Percentiles rank a stretch among this genome's conserved stretches.
These are phyloP conservation scores for Aspergillus sp. DNA, from an alignment of 2,329 filamentous ascomycete genomes.

Conservation along the genomic window DNA sequence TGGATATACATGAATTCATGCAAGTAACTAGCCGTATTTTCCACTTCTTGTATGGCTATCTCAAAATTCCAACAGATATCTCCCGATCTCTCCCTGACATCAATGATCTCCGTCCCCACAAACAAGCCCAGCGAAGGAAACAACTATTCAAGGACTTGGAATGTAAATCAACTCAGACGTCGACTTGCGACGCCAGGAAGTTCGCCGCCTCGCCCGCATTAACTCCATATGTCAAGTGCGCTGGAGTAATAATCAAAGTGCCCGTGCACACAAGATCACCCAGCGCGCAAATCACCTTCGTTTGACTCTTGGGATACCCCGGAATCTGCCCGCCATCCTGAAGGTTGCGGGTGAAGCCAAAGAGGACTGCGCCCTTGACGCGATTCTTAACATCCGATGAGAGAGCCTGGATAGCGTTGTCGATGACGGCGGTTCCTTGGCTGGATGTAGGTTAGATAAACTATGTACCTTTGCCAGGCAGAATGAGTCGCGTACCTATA, in stretches of 20 bases:
- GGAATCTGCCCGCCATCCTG: conserved; percentile 23
- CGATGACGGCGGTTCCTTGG: conserved; percentile 51
- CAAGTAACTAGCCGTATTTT: too few species aligned
- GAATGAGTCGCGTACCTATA: conserved; percentile 38
- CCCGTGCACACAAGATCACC: conserved; percentile 23
- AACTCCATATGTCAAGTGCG: conserved; percentile 19
- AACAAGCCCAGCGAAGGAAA: too few species aligned
- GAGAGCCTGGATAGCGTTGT: conserved; percentile 43
- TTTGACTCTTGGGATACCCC: conserved; percentile 20
- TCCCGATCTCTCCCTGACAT: too few species aligned
- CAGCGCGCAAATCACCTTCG: conserved; percentile 22
- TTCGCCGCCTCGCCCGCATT: conserved; percentile 17
- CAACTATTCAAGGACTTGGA: too few species aligned
- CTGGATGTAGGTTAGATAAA: conserved; percentile 18
- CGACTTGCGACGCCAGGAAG: conserved; percentile 16
- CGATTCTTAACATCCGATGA: conserved; percentile 26
- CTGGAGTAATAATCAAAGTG: conserved; percentile 20
- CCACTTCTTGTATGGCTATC: too few species aligned
- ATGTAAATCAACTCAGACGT: too few species aligned
- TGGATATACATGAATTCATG: too few species aligned
- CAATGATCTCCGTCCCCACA: too few species aligned
- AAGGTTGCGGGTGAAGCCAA: conserved; percentile 35
- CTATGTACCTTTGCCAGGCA: too few species aligned
- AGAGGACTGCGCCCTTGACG: conserved; percentile 49
- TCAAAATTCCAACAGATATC: too few species aligned